Base-by-base conservation (phyloP, 441 rosid species). In the Aquilaria agallochum region DNA sequence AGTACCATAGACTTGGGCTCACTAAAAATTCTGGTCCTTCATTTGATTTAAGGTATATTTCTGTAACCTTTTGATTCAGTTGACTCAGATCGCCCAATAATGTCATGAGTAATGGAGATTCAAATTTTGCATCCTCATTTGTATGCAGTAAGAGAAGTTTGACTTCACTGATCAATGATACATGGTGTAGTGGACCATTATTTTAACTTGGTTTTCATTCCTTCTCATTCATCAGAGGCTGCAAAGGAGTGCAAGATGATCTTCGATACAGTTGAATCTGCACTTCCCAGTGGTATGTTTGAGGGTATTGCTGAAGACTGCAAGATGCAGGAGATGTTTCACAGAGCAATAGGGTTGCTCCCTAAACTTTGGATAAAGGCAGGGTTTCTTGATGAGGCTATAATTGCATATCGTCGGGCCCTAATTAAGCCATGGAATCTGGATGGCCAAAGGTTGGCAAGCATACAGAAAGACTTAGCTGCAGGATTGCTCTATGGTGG, bases 181-280 rank as follows among this genome's bases (percentile, higher is more conserved):
- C 7, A 8, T 36, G 42, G 42, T 36, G 7, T 36, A 36, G 7
- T 36, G 5, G 7, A 4, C 42, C 42, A 3, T 36, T 8, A 36
- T 36, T 36, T 20, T 36, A 3, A 36, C 42, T 36, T 36, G 42
- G 42, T 36, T 36, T 36, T 36, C 42, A 36, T 8, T 36, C 65
- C 9, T 67, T 69, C 61, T 69, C 56, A 63, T 75, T 77, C 56
- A 66, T 57, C 77, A 91, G 98, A 88, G 71, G 98, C 98, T 76
- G 98, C 93, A 31, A 88, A 78, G 76, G 96, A 89, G 76, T 88
- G 99, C 78, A 80, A 80, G 58, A 66, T 80, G 60, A 86, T 92
- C 31, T 55, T 92, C 72, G 91, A 88, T 48, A 69, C 79, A 33
- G 83, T 88, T 68, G 99, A 89, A 73, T 75, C 90, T 60, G 91